These are phyloP conservation scores for Trebouxia sp. DNA, from an alignment of 139 green algal genomes.

Conservation along the genomic window DNA sequence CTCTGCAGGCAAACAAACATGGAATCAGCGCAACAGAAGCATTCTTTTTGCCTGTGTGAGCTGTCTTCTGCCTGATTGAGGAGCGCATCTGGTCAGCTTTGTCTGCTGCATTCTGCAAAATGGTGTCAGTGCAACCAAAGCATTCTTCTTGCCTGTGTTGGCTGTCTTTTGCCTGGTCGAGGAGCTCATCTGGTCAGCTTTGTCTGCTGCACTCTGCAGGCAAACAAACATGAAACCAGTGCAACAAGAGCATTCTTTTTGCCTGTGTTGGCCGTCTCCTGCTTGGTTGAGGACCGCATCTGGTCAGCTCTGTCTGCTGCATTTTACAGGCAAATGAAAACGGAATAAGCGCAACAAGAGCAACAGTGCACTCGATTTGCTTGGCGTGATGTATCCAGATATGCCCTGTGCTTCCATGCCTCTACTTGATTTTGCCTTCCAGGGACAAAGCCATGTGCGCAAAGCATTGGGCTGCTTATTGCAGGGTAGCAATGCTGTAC, in stretches of 20 bases:
- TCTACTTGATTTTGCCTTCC: no score
- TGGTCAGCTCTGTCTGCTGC: neutral
- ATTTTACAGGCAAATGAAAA: no score
- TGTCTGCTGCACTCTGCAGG: neutral
- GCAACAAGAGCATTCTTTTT: slow-evolving; percentile 42
- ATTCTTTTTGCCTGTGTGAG: slow-evolving; percentile 46
- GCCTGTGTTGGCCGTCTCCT: slow-evolving; percentile 31
- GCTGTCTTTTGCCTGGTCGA: slow-evolving; percentile 26
- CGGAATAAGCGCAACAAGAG: no score
- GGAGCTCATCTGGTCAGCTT: slow-evolving; percentile 20
- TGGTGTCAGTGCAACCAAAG: no score
- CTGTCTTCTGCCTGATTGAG: slow-evolving; percentile 25
- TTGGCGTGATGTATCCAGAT: no score
- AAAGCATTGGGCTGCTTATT: no score
- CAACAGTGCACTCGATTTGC: no score
- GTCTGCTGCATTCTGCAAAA: neutral
- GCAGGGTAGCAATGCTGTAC: neutral
- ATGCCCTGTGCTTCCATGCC: no score
- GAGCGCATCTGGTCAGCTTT: slow-evolving; percentile 21
- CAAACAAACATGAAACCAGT: neutral
- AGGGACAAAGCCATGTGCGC: no score
- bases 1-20: no score
- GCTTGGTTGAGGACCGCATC: slow-evolving; percentile 20
- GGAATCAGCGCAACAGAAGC: no score
- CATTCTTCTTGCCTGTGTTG: slow-evolving; percentile 47